Evolutionary conservation across 768 basidiomycete species (phyloP), one percentile per base, ranked within the genome.

Genomic region (Vararia minispora): DNA sequence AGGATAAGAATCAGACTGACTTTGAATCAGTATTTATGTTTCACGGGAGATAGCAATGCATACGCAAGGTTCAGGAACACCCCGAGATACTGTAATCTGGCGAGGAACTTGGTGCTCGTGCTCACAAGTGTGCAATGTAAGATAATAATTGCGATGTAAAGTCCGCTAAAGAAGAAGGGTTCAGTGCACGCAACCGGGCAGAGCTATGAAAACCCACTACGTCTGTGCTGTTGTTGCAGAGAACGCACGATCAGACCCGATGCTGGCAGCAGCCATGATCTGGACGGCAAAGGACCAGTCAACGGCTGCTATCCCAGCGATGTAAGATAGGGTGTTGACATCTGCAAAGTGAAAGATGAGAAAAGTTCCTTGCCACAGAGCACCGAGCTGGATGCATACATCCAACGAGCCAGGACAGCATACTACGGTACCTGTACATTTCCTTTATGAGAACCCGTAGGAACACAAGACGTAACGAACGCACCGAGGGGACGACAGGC

Each of bases 251-350:
- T 52, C 42, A 14, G 52, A 63, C 14, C 68, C 64, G 37, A 82
- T 74, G 28, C 63, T 72, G 4, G 60, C 69, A 1, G 72, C 78
- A 8, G 79, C 78, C 59, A 74, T 68, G 24, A 83, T 62, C 50
- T 77, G 72, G 2, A 74, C 64, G 0, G 80, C 72, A 40, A 71
- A 72, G 6, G 71, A 74, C 77, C 76, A 82, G 42, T 77, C 74
- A 18, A 77, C 66, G 3, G 77, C 77, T 0, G 75, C 69, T 3
- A 73, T 48, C 4, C 56, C 58, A 2, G 71, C 58, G 33, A 78
- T 64, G 27, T 65, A 66, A 3, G 65, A 70, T n/a, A 76, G 60
- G 2, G 55, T 72, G 43, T 71, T 71, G 1, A 65, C 53, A 46
- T 72, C 69, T 70, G 26, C n/a, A n/a, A 10, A 17, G 6, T 5